Conservation (phyloP, 1,139 yeast genomes). For the Scheffersomyces illinoinensis region DNA sequence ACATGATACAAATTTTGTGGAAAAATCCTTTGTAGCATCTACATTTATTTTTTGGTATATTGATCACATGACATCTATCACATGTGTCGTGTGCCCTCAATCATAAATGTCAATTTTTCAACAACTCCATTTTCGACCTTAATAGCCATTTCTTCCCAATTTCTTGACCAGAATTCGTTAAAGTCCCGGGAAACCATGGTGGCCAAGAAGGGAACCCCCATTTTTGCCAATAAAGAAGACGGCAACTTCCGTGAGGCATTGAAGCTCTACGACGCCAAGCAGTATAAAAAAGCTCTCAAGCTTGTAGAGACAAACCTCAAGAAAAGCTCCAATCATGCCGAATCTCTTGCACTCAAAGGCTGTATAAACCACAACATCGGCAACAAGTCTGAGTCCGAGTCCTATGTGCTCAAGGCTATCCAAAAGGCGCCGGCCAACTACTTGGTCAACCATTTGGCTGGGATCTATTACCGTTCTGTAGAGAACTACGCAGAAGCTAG, state of each 20-base stretch:
- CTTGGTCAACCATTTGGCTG: slow-evolving; percentile 82
- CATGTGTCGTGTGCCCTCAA: neutral
- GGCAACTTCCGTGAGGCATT: slow-evolving; percentile 78
- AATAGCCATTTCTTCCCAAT: neutral
- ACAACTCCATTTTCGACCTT: neutral
- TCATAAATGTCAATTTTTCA: neutral
- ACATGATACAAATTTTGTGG: neutral
- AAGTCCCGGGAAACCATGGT: slow-evolving; percentile 16
- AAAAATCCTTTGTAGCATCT: no score
- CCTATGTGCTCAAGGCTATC: slow-evolving; percentile 61
- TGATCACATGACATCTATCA: neutral
- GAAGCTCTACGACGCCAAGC: slow-evolving; percentile 78
- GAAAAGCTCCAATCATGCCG: slow-evolving; percentile 75
- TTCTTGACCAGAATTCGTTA: neutral
- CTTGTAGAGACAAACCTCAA: slow-evolving; percentile 74
- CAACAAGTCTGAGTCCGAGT: slow-evolving; percentile 64
- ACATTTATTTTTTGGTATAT: no score
- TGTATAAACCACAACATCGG: slow-evolving; percentile 56
- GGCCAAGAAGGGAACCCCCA: slow-evolving; percentile 29
- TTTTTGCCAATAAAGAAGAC: slow-evolving; percentile 57
- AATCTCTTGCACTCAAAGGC: slow-evolving; percentile 84
- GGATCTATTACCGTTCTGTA: slow-evolving; percentile 73
- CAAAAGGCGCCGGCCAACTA: slow-evolving; percentile 59
- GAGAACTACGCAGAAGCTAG: slow-evolving; percentile 77
- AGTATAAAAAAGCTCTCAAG: slow-evolving; percentile 84